Evolutionary conservation across 164 flowering plant genomes (phyloP), one percentile per base, ranked within the genome.

Genomic region (Magnolia officinalis): DNA sequence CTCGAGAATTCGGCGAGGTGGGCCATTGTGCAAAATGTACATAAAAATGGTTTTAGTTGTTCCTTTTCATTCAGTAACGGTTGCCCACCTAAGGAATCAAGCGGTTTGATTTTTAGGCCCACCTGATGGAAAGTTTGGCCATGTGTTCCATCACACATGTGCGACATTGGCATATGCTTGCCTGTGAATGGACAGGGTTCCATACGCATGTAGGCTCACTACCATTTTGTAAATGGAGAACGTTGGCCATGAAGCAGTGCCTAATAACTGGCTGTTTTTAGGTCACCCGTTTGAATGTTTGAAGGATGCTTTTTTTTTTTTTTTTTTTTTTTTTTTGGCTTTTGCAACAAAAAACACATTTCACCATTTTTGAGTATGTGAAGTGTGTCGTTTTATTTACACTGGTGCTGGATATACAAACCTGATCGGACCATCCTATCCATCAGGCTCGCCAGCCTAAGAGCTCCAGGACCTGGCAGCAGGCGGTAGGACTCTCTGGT

Each of bases 381-480:
- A 64, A n/a, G 10, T 66, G 2, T 14, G 55, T 63, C 23, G 37
- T 16, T 55, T 16, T 11, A 55, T 16, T 55, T 55, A 14, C 95
- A 91, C 76, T 89, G 96, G 67, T 82, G 73, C 71, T 78, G 45
- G n/a, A 78, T 74, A 49, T 72, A 73, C 59, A 63, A 83, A 50
- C 85, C 81, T 2, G 80, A 65, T 51, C 66, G 10, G 64, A 82
- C 71, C 75, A 88, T 26, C 74, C 67, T 81, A 52, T 59, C 76
- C 37, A 89, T 69, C 49, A 91, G 89, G 1, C 50, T 78, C 9
- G 72, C 79, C 74, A 91, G 87, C 81, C 91, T 80, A 21, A 78
- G 67, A 61, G 94, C 88, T 50, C 96, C 93, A 8, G 84, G 84
- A 16, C 94, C 90, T 14, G 92, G 94, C 69, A 72, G 81, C 31